phyloP scores from a whole-genome alignment of 2,329 filamentous ascomycete genomes.

The Colletotrichum falcatum region DNA sequence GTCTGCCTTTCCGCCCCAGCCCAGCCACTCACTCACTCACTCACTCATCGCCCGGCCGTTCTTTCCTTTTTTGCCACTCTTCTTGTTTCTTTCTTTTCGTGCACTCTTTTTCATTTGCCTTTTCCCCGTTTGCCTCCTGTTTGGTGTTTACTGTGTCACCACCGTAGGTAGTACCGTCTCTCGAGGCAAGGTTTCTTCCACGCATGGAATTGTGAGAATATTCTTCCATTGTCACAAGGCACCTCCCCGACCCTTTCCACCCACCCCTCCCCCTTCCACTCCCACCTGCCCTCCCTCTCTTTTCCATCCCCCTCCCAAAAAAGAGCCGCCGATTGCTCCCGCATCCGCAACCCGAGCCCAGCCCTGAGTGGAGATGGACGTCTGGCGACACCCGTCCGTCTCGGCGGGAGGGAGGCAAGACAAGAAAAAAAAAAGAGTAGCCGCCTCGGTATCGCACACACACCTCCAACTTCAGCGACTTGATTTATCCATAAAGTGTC shows the following conservation, averaged over 20 bases:
- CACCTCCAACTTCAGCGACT: background rate
- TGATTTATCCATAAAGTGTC: background rate
- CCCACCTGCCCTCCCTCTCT: background rate
- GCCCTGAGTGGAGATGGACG: constrained; percentile 9
- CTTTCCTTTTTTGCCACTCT: background rate
- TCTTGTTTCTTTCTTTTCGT: background rate
- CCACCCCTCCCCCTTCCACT: background rate
- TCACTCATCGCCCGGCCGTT: constrained; percentile 4
- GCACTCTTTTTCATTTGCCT: background rate
- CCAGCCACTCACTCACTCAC: too few species aligned
- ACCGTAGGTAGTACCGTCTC: background rate
- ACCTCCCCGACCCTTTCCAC: background rate
- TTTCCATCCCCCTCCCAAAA: background rate
- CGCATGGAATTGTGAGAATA: background rate
- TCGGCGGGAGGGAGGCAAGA: background rate
- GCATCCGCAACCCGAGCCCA: constrained; percentile 11
- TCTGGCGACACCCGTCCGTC: constrained; percentile 27
- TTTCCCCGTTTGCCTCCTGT: too few species aligned
- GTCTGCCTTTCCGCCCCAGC: background rate
- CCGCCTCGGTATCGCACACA: background rate
- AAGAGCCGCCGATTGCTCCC: constrained; percentile 28
- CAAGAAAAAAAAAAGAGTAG: background rate
- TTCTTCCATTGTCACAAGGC: background rate
- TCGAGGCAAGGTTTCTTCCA: background rate
- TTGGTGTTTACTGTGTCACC: background rate